A percentile compares a stretch with the other conserved stretches of the same genome.
phyloP scores from a whole-genome alignment of 306 rosid genomes.

The Psophocarpus tetragonolobus region DNA sequence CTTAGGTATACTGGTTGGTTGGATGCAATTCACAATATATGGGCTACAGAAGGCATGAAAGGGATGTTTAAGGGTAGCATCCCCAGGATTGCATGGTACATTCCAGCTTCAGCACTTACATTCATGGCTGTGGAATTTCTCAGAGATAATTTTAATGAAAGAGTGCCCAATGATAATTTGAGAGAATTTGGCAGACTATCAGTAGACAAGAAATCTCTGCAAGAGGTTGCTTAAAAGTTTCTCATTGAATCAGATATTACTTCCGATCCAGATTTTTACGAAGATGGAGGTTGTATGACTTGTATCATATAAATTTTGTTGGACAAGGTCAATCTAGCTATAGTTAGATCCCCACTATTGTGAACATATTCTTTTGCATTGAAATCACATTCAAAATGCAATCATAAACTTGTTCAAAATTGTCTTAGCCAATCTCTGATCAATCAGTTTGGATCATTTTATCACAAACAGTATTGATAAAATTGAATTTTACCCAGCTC shows the following conservation, averaged over 20 bases:
- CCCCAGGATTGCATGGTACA: conserved; percentile 87
- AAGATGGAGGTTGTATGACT: conserved; percentile 39
- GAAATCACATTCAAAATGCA: not conserved
- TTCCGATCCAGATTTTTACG: conserved; percentile 28
- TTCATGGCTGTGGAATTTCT: conserved; percentile 93
- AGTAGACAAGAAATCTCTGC: conserved; percentile 50
- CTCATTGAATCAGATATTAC: conserved; percentile 8
- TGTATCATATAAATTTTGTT: conserved; percentile 28
- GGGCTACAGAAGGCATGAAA: conserved; percentile 67
- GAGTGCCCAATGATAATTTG: conserved; percentile 25
- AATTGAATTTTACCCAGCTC: too few species aligned
- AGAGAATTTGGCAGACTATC: conserved; percentile 53
- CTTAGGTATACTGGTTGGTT: conserved; percentile 79
- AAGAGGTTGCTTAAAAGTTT: conserved; percentile 42
- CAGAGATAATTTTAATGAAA: conserved; percentile 63
- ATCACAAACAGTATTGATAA: too few species aligned
- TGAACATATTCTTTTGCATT: not conserved
- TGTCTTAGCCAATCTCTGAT: not conserved
- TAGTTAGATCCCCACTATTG: conserved; percentile 4
- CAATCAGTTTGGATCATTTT: not conserved
- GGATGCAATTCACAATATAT: conserved; percentile 60
- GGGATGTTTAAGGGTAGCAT: conserved; percentile 86
- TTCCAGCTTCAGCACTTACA: conserved; percentile 93
- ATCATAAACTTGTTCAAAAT: conserved; percentile 8
- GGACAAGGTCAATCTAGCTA: not conserved